Conservation (phyloP, 441 rosid genomes). For the Adansonia grandidieri region DNA sequence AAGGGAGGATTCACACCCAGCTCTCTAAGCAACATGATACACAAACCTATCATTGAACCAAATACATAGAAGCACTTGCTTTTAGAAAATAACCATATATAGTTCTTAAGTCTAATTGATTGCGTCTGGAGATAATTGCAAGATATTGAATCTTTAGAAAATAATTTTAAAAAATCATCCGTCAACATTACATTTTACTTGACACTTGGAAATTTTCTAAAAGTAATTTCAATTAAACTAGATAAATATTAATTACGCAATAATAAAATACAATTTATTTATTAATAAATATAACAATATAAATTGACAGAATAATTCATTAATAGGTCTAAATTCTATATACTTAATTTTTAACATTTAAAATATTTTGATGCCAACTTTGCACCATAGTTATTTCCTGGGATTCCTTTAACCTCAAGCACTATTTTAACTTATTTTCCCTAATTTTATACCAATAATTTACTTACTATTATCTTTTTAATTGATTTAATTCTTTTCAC, state of each 20-base stretch:
- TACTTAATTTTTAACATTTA: slow-evolving; percentile 14
- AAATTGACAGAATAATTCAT: background rate
- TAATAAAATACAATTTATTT: slow-evolving; percentile 1
- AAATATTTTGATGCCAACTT: background rate
- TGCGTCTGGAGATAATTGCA: slow-evolving; percentile 2
- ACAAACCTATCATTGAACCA: background rate
- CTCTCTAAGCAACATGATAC: slow-evolving; percentile 8
- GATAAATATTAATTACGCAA: slow-evolving; percentile 4
- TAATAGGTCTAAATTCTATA: background rate
- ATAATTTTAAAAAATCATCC: background rate
- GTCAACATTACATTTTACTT: background rate
- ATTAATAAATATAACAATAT: background rate
- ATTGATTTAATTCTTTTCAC: background rate
- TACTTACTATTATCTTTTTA: background rate
- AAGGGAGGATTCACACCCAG: background rate
- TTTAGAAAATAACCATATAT: slow-evolving; percentile 9
- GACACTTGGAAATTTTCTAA: slow-evolving; percentile 3
- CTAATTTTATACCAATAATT: slow-evolving; percentile 1
- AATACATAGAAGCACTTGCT: background rate
- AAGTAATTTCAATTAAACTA: slow-evolving; percentile 6
- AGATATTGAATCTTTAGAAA: background rate
- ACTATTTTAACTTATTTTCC: background rate
- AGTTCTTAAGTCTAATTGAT: slow-evolving; percentile 12
- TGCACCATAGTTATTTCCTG: slow-evolving; percentile 1
- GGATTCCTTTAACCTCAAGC: background rate